Base-by-base conservation (phyloP, 2,329 filamentous ascomycete species). In the Raffaelea albimanens region DNA sequence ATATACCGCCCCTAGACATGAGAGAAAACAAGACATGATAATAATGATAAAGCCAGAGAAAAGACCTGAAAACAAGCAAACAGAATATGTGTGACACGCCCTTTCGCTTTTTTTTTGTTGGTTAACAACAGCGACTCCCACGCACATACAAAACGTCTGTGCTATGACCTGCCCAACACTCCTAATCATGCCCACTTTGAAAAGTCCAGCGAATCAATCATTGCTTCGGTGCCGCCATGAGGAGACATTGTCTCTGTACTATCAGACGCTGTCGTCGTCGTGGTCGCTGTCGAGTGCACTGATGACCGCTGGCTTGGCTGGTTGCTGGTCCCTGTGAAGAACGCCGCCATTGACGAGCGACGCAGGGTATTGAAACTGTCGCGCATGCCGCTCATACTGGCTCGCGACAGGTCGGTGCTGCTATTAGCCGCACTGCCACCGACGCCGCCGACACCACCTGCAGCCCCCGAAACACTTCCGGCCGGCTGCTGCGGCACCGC, bases 291-390 rank as follows among this genome's bases (percentile, higher is more conserved):
- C 25, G 71, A 73, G n/a, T 80, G 61, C 53, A 75, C 68, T n/a
- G 75, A 80, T 5, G 75, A 78, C 39, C 78, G 69, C 49, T 82
- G 77, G 45, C 76, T 80, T 10, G 13, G 67, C 53, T 72, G 69
- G 52, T 82, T 77, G 58, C 71, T 78, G 5, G 71, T 70, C 50
- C 65, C 74, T 2, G 75, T 75, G 54, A 82, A 76, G 57, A 83
- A 83, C 2, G 79, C 83, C 5, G 78, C 79, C 2, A 83, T 78
- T 31, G 78, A 82, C n/a, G 78, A 73, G 50, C 80, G 69, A 44
- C 79, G 70, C 36, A 83, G 66, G 55, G 73, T 80, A 55, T 65
- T 78, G 49, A 82, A 71, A 56, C 78, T 82, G 54, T 83, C 79
- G 14, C 80, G 70, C 43, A 82, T 68, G 19, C 71, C 73, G 54